Evolutionary conservation across 1,284 basidiomycete species (phyloP).

Genomic region (Trametes versicolor): DNA sequence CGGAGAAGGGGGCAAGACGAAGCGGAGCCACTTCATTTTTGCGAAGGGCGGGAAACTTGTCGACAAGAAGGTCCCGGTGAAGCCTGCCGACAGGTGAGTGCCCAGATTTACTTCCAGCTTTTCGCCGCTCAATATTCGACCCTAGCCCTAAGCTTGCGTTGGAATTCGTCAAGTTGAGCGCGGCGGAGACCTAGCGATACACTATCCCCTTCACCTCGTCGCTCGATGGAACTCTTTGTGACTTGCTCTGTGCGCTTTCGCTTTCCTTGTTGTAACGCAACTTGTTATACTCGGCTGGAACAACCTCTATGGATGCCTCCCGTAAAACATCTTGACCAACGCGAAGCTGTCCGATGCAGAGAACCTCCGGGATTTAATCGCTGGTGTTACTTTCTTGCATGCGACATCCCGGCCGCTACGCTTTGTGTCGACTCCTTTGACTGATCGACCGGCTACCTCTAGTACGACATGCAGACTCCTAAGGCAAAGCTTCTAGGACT

Average conservation of each 20-base stretch:
- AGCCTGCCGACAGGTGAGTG: conserved; percentile 80
- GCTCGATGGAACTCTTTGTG: not conserved
- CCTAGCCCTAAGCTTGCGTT: conserved; percentile 38
- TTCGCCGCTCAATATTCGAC: not conserved
- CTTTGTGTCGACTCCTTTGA: too few relatives aligned
- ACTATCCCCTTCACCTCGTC: not conserved
- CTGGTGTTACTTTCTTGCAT: too few relatives aligned
- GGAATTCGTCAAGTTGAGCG: conserved; percentile 37
- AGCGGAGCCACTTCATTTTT: conserved; percentile 92
- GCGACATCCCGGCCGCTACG: too few relatives aligned
- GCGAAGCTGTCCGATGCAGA: too few relatives aligned
- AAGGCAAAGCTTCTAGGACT: too few relatives aligned
- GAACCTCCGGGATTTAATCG: too few relatives aligned
- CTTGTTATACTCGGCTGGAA: conserved; percentile 2
- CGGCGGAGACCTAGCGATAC: conserved; percentile 1
- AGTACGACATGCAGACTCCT: too few relatives aligned
- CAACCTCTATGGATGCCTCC: not conserved
- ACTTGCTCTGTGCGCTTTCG: conserved; percentile 24
- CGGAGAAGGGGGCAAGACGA: conserved; percentile 82
- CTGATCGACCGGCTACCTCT: too few relatives aligned
- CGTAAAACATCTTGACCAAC: not conserved
- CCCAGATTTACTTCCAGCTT: too few relatives aligned
- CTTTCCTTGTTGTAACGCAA: conserved; percentile 10
- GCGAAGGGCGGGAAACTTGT: conserved; percentile 88
- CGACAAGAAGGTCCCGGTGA: conserved; percentile 85